Conservation (phyloP, 2,329 filamentous ascomycete species). For the Gremmenia infestans region DNA sequence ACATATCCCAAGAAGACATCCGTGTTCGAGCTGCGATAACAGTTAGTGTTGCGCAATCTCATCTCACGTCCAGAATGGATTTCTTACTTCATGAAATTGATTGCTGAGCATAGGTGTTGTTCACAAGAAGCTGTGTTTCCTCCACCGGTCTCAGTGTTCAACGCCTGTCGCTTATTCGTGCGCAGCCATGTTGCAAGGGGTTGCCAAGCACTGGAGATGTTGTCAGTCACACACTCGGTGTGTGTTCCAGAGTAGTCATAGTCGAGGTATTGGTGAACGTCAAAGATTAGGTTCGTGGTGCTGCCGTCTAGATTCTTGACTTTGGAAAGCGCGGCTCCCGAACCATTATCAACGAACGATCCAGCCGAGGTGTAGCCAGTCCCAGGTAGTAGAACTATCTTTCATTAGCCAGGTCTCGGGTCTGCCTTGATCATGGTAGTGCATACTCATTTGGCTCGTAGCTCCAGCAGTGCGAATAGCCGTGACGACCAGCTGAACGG, state of each 20-base stretch:
- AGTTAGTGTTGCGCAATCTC: background rate
- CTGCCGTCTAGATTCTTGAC: constrained; percentile 55
- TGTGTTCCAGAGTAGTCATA: constrained; percentile 50
- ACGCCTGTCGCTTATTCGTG: constrained; percentile 41
- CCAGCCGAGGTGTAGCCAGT: constrained; percentile 52
- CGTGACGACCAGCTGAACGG: constrained; percentile 57
- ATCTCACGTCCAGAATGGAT: background rate
- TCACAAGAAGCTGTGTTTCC: constrained; percentile 30
- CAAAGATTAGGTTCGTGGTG: constrained; percentile 52
- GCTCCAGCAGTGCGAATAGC: constrained; percentile 63
- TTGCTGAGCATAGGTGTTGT: constrained; percentile 31
- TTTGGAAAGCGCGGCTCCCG: constrained; percentile 44
- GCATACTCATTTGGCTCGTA: constrained; percentile 46
- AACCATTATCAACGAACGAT: constrained; percentile 44
- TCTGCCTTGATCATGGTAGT: no score
- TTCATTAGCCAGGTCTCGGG: background rate
- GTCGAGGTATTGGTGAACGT: constrained; percentile 59
- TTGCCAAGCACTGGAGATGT: constrained; percentile 42
- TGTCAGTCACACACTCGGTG: constrained; percentile 48
- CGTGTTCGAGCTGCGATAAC: constrained; percentile 25
- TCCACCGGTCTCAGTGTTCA: constrained; percentile 50
- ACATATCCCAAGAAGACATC: constrained; percentile 37
- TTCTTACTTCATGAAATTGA: constrained; percentile 30
- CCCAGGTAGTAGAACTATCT: constrained; percentile 53
- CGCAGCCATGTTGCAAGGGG: constrained; percentile 44